Percentiles rank a stretch among this genome's conserved stretches.
phyloP scores from a whole-genome alignment of 192 early-diverging fungal genomes.

The Pilobolus umbonatus region DNA sequence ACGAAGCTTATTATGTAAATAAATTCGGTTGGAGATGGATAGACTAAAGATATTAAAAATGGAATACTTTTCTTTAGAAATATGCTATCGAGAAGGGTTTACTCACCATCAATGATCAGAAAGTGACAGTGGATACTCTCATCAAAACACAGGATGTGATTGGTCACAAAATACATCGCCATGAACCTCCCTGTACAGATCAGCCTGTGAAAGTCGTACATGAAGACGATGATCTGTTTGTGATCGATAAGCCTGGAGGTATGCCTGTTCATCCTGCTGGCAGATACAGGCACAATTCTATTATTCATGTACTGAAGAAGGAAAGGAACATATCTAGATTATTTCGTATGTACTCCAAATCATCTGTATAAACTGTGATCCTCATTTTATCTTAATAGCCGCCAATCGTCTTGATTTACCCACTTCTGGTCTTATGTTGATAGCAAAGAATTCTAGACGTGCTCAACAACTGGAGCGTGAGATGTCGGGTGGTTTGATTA shows the following conservation, averaged over 20 bases:
- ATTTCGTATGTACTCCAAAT: slow-evolving; percentile 40
- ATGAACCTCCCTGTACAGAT: slow-evolving; percentile 87
- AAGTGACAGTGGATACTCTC: slow-evolving; percentile 50
- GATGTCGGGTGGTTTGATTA: slow-evolving; percentile 61
- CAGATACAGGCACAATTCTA: slow-evolving; percentile 85
- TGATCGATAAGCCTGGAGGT: slow-evolving; percentile 87
- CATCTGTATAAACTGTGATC: not conserved
- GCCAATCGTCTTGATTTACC: slow-evolving; percentile 90
- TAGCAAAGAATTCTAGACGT: slow-evolving; percentile 55
- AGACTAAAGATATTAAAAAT: no score
- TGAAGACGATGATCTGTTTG: slow-evolving; percentile 60
- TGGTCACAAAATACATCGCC: slow-evolving; percentile 82
- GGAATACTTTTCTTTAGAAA: slow-evolving; percentile 27
- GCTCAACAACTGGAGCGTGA: slow-evolving; percentile 61
- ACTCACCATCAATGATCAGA: slow-evolving; percentile 74
- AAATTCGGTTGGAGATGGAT: not conserved
- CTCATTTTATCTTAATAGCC: slow-evolving; percentile 37
- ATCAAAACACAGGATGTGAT: slow-evolving; percentile 79
- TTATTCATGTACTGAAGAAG: slow-evolving; percentile 62
- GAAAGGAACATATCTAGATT: slow-evolving; percentile 54
- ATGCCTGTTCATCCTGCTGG: slow-evolving; percentile 84
- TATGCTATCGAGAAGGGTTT: slow-evolving; percentile 74
- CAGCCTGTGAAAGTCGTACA: slow-evolving; percentile 59
- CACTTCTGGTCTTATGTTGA: slow-evolving; percentile 88
- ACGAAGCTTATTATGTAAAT: slow-evolving; percentile 73